Evolutionary conservation across 192 early-diverging fungal genomes (phyloP), one percentile per base, ranked within the genome.

Genomic region (Chytriomyces hyalinus): DNA sequence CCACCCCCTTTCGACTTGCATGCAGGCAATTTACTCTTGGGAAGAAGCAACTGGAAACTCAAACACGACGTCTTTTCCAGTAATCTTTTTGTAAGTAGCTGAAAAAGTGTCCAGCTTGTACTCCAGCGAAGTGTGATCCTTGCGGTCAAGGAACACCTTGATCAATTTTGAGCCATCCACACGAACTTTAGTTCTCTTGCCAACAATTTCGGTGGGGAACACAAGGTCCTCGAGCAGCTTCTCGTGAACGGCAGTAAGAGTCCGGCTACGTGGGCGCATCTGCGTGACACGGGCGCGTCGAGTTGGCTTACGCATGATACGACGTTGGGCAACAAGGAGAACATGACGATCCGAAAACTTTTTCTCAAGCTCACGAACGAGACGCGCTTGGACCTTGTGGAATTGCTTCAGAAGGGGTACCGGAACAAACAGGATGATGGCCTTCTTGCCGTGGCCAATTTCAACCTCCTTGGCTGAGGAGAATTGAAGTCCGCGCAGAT

Each of bases 331-430:
- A 78, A 93, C 81, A 72, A 99, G 92, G 80, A 99, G 89, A 68
- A 99, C 93, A 88, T 99, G 97, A 78, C 96, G 93, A 88, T 99
- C 97, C 81, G 95, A 95, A 92, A 99, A 97, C 93, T 99, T 99
- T 94, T 99, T 99, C 91, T 99, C 97, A 80, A 99, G 90, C 90
- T 99, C 97, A 85, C 97, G 95, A 80, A 95, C 95, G 67, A 99
- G 92, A 82, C 92, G 92, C 82, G 90, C 87, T 88, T 97, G 96
- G 84, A 97, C 88, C 91, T 97, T 97, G 91, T 97, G 95, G 92
- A 94, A 94, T 68, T 90, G 90, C 91, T 96, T 95, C 68, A 96
- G 83, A 78, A 92, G 85, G 57, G 97, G 97, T 76, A 98, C 95
- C 74, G 97, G 96, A 75, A 99, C 97, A 81, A 96, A 97, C 87